These are phyloP conservation scores for Elsinoe batatas DNA, from an alignment of 2,329 filamentous ascomycete species.

Conservation along the genomic window DNA sequence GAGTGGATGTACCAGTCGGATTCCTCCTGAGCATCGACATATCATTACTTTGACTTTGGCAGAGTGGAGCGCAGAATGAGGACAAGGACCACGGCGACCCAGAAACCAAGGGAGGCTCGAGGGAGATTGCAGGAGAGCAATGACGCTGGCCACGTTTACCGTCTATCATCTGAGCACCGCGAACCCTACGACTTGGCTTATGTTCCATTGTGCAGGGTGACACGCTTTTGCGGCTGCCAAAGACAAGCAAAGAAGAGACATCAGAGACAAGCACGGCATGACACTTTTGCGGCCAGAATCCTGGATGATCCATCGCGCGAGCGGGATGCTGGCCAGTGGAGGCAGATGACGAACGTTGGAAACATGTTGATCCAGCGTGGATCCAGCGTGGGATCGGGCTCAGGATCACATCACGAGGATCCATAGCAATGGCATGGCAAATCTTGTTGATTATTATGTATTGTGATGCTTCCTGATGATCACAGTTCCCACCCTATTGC, in stretches of 20 bases:
- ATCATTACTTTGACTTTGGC: conserved; percentile 1
- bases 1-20: neutral
- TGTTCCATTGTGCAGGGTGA: neutral
- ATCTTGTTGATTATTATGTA: neutral
- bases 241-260: neutral
- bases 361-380: conserved; percentile 4
- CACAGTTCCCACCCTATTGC: neutral
- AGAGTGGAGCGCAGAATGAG: neutral
- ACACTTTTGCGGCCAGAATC: neutral
- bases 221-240: neutral
- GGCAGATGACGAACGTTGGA: conserved; percentile 2
- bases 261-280: neutral
- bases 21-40: conserved; percentile 3
- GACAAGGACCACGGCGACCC: neutral
- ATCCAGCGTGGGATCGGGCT: neutral
- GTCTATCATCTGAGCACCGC: neutral
- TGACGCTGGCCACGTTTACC: conserved; percentile 1
- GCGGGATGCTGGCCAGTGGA: neutral
- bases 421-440: neutral
- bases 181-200: neutral
- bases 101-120: neutral
- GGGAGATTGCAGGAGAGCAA: conserved; percentile 12
- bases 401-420: neutral
- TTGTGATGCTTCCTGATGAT: neutral
- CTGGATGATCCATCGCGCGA: neutral